Base-by-base conservation (phyloP, 805 yeast species). In the Barnettozyma vustinii region DNA sequence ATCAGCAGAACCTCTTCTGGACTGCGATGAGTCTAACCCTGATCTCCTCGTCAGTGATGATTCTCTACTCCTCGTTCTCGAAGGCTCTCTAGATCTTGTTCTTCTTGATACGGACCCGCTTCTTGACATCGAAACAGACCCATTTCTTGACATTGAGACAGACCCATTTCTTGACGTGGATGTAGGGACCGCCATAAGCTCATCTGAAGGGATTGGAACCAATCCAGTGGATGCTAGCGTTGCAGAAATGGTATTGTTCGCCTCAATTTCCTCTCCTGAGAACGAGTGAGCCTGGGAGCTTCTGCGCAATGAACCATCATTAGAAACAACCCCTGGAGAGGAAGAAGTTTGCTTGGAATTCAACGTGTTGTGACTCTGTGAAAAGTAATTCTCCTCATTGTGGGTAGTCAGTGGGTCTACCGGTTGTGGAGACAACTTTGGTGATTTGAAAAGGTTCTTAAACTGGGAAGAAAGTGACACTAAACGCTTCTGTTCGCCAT, bases 51-150 rank as follows among this genome's bases (percentile, higher is more conserved):
- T 44, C 25, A 21, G 8, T 12, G 44, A 39, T 7, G 39, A n/a
- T 7, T 46, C 48, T 35, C 48, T 50, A 9, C 47, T 46, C 15
- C 50, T 35, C 33, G 41, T 42, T 42, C 46, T 42, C 19, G 49
- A 46, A 8, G 42, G 30, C 18, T 39, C 42, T 23, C 42, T 39
- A 2, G 42, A 39, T 23, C 27, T 12, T 23, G 27, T 15, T n/a
- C 35, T 21, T 44, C 47, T 16, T 41, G 47, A 39, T 10, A 30
- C 9, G n/a, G 20, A 27, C 9, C 35, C 42, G 30, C 27, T 39
- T 23, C 42, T 37, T 3, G 40, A 30, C 27, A 18, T 39, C 35
- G 26, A 18, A 13, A 25, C 44, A 30, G 35, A 39, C 15, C 19
- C 33, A n/a, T 36, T 39, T 35, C 46, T 36, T n/a, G 27, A 9